Evolutionary conservation across 306 rosid species (phyloP).

Genomic region (Prunus salicina): DNA sequence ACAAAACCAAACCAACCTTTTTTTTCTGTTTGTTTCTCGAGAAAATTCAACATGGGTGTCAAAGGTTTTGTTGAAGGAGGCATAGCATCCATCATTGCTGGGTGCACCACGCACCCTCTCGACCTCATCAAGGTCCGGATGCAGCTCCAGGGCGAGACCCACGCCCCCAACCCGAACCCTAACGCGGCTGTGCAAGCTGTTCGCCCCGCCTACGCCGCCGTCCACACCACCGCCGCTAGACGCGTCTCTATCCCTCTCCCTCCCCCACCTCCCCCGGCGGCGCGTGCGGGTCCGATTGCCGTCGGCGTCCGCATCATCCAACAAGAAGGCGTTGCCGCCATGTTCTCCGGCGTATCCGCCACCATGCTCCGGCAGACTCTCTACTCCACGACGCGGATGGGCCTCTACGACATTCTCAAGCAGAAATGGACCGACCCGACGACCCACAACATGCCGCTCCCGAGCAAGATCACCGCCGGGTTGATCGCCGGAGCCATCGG

Average conservation of each 20-base stretch:
- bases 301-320: conserved; percentile 59
- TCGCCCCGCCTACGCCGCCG: conserved; percentile 47
- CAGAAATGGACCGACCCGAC: conserved; percentile 61
- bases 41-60: conserved; percentile 44
- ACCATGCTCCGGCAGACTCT: conserved; percentile 73
- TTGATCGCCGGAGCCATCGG: conserved; percentile 63
- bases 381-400: conserved; percentile 85
- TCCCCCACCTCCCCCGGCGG: conserved; percentile 7
- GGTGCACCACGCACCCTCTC: conserved; percentile 68
- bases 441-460: conserved; percentile 42
- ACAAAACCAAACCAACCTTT: neutral
- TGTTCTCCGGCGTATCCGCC: conserved; percentile 79
- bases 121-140: conserved; percentile 78
- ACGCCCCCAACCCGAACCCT: conserved; percentile 26
- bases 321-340: conserved; percentile 58
- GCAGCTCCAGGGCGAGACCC: conserved; percentile 75
- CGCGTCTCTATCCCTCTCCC: conserved; percentile 29
- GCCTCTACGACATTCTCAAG: conserved; percentile 65
- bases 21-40: conserved; percentile 7
- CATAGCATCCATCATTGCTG: conserved; percentile 68
- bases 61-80: conserved; percentile 79
- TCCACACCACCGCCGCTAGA: conserved; percentile 21
- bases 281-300: conserved; percentile 46
- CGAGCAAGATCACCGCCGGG: conserved; percentile 51
- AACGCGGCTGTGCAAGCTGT: conserved; percentile 30